These are phyloP conservation scores for Mycena sanguinolenta DNA, from an alignment of 768 basidiomycete species.

Conservation along the genomic window DNA sequence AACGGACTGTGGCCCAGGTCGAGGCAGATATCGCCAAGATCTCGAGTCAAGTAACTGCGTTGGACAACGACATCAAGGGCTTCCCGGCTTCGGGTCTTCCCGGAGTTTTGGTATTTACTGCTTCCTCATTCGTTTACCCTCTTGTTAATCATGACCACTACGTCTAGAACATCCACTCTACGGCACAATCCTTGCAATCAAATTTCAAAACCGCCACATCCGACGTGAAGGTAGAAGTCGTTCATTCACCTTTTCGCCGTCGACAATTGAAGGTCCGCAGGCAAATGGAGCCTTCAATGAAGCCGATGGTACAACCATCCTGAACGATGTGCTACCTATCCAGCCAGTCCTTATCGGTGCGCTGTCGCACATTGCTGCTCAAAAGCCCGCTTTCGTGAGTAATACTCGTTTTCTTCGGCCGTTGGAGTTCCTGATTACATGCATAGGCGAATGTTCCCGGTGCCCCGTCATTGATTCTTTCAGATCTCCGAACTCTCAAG, in stretches of 20 bases:
- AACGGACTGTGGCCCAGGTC: slow-evolving; percentile 43
- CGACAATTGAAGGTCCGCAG: slow-evolving; percentile 25
- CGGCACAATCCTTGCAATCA: slow-evolving; percentile 37
- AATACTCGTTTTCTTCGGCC: neutral
- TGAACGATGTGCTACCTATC: slow-evolving; percentile 40
- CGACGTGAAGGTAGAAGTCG: slow-evolving; percentile 44
- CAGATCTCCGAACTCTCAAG: slow-evolving; percentile 45
- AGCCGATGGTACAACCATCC: slow-evolving; percentile 43
- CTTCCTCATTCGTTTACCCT: neutral
- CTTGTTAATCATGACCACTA: neutral
- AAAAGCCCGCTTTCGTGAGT: slow-evolving; percentile 44
- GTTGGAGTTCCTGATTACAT: neutral
- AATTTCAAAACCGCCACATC: slow-evolving; percentile 42
- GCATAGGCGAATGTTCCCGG: slow-evolving; percentile 41
- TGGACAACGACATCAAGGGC: slow-evolving; percentile 45
- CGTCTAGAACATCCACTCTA: slow-evolving; percentile 44
- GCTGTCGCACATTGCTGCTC: slow-evolving; percentile 39
- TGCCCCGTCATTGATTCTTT: slow-evolving; percentile 44
- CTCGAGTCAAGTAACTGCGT: slow-evolving; percentile 39
- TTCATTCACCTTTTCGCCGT: no score
- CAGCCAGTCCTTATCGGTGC: slow-evolving; percentile 45
- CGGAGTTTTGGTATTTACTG: slow-evolving; percentile 45
- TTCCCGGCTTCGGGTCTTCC: slow-evolving; percentile 44
- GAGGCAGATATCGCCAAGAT: slow-evolving; percentile 43
- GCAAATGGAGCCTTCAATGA: slow-evolving; percentile 42